These are phyloP conservation scores for Digitaria exilis DNA, from an alignment of 202 grass and related monocot genomes.

Conservation along the genomic window DNA sequence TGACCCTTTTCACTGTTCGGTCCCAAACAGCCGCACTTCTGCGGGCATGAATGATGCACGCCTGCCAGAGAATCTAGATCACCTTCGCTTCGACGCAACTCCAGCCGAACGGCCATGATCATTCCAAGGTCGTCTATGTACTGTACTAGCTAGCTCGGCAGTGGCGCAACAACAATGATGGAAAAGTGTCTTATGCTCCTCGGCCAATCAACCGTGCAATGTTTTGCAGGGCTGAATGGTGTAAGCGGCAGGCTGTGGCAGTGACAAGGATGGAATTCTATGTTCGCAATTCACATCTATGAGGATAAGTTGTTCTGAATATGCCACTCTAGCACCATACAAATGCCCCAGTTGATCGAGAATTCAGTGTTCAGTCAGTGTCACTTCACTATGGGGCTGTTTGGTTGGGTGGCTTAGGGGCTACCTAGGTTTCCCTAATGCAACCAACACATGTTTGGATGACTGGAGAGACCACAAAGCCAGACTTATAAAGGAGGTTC, in stretches of 20 bases:
- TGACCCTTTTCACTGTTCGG: not conserved
- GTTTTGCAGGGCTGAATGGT: not conserved
- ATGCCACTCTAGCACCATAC: not conserved
- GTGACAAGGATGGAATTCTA: not conserved
- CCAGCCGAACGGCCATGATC: not conserved
- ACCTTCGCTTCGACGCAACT: slow-evolving; percentile 23
- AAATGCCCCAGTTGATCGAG: not conserved
- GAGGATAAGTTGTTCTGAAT: not conserved
- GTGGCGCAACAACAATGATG: not conserved
- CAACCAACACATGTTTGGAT: too few species aligned
- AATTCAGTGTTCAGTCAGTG: not conserved
- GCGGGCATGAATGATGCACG: not conserved
- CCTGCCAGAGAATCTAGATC: not conserved
- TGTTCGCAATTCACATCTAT: too few species aligned
- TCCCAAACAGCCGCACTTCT: not conserved
- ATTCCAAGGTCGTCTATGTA: not conserved
- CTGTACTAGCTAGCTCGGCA: too few species aligned
- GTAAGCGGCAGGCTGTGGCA: not conserved
- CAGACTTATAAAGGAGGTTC: too few species aligned
- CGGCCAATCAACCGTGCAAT: not conserved
- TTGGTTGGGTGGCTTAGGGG: too few species aligned
- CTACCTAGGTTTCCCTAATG: too few species aligned
- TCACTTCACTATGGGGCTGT: not conserved
- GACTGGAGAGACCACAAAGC: too few species aligned
- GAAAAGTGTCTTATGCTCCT: too few species aligned